Evolutionary conservation across 805 yeast genomes (phyloP), one percentile per base, ranked within the genome.

Genomic region (Ogataea dorogensis): DNA sequence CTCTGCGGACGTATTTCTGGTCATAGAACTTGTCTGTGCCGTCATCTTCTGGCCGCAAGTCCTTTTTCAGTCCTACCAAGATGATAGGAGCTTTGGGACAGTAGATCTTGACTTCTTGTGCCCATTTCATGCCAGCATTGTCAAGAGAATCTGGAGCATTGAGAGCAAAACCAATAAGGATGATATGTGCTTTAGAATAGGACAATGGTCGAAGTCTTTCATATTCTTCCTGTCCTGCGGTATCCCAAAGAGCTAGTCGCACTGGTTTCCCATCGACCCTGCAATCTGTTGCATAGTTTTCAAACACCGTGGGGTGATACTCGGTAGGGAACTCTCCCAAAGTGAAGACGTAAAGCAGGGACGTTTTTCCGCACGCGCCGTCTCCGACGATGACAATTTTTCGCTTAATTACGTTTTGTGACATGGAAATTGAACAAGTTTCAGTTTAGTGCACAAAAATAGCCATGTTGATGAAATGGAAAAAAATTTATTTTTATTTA

Each of bases 201-300:
- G 95, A 83, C 46, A 89, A 66, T 0, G 96, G 96, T 43, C 96
- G 74, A 40, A 89, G 66, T 41, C 96, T 67, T 57, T 88, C 96
- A 57, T 88, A 88, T 61, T 88, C 97, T 64, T 88, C 97, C 63
- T 88, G 96, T 2, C 97, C 97, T 4, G 97, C 96, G 1, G 96
- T 88, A 58, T 88, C 97, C 96, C 97, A 88, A 17, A 88, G 64
- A 2, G 95, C 89, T 38, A 88, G 63, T 45, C 87, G 82, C 3
- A 88, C 95, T 11, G 93, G 83, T 49, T 87, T 88, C 3, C 96
- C 96, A 54, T 88, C 97, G 13, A 89, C 94, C 40, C 95, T 68
- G 60, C 96, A 88, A 53, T 87, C 95, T 1, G 96, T 87, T 11
- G 88, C 96, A 58, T 89, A 87, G 59, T 89, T 88, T 51, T 88